Percentiles rank a stretch among this genome's conserved stretches.
phyloP scores from a whole-genome alignment of 306 rosid genomes.

The Castanea crenata region DNA sequence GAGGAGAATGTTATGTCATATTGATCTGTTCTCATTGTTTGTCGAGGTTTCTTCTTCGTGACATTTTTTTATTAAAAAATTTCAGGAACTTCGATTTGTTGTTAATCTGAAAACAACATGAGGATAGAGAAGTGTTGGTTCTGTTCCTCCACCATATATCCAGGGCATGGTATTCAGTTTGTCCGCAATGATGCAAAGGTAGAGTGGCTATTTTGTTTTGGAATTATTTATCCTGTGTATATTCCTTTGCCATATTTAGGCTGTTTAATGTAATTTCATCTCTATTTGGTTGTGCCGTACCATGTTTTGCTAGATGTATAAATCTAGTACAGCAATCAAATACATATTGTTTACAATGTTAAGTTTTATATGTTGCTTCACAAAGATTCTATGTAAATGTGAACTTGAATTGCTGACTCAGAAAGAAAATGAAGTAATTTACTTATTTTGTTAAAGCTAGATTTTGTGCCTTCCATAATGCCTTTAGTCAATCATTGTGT shows the following conservation, averaged over 20 bases:
- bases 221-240: neutral
- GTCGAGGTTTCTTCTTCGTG: neutral
- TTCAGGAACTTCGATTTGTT: neutral
- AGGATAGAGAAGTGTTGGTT: conserved; percentile 97
- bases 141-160: conserved; percentile 84
- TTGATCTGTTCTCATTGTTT: no score
- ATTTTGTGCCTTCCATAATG: neutral
- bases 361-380: neutral
- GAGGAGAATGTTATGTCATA: no score
- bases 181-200: conserved; percentile 95
- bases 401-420: no score
- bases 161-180: conserved; percentile 92
- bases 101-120: conserved; percentile 39
- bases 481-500: neutral
- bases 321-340: neutral
- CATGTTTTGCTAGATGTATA: neutral
- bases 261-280: neutral
- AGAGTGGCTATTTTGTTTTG: neutral
- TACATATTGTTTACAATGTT: neutral
- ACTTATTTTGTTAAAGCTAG: neutral
- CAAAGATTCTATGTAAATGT: neutral
- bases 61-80: neutral
- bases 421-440: neutral
- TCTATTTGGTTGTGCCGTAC: neutral
- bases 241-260: neutral